Conservation (phyloP, 106 monocot species). For the Chionographis japonica region DNA sequence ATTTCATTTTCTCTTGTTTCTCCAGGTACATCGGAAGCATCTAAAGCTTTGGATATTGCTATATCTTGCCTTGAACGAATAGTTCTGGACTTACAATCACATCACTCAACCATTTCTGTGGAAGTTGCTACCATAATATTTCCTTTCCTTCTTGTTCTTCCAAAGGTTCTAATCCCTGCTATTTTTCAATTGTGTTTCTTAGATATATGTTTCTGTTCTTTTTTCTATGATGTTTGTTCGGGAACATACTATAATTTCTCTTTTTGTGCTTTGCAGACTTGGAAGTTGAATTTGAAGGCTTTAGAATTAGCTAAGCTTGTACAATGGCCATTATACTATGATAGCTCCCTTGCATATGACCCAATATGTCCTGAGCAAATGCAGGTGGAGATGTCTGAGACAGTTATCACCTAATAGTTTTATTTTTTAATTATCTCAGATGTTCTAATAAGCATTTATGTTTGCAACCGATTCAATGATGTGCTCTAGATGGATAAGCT, state of each 20-base stretch:
- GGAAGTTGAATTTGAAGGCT: slow-evolving; percentile 60
- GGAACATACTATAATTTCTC: background rate
- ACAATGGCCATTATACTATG: slow-evolving; percentile 55
- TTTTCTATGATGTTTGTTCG: background rate
- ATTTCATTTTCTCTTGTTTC: no score
- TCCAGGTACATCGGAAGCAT: slow-evolving; percentile 38
- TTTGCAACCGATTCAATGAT: no score
- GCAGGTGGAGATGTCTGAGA: slow-evolving; percentile 25
- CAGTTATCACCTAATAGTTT: no score
- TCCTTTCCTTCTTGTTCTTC: slow-evolving; percentile 66
- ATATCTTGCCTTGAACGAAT: slow-evolving; percentile 52
- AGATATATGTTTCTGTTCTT: background rate
- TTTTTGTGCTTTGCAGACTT: slow-evolving; percentile 41
- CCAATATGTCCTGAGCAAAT: slow-evolving; percentile 17
- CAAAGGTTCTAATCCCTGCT: slow-evolving; percentile 31
- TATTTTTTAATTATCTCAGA: background rate
- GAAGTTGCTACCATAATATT: slow-evolving; percentile 69
- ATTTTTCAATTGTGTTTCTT: background rate
- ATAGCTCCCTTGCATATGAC: slow-evolving; percentile 26
- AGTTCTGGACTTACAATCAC: slow-evolving; percentile 27
- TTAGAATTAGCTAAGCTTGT: slow-evolving; percentile 57
- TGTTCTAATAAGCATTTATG: background rate
- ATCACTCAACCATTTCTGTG: slow-evolving; percentile 32
- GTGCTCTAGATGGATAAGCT: no score
- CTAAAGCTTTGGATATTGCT: slow-evolving; percentile 52